These are phyloP conservation scores for Vachellia pachyceras DNA, from an alignment of 306 rosid genomes.

Conservation along the genomic window DNA sequence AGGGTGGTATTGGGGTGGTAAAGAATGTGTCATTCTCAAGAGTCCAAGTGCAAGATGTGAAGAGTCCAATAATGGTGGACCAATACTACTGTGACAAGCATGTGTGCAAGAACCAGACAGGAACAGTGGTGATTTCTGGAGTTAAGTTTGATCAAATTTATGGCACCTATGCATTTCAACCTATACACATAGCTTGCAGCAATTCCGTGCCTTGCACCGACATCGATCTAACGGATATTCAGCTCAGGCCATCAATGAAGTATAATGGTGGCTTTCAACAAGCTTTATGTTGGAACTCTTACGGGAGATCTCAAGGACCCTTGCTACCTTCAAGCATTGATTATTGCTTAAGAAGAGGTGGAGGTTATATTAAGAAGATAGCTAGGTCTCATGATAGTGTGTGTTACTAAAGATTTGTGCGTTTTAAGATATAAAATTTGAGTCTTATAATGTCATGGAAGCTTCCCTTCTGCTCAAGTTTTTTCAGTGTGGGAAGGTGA, in stretches of 20 bases:
- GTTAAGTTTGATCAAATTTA: slow-evolving; percentile 62
- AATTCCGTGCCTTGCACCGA: slow-evolving; percentile 76
- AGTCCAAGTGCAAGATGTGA: slow-evolving; percentile 71
- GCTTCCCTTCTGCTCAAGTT: too few species aligned
- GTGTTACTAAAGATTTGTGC: slow-evolving; percentile 37
- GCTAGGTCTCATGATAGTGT: slow-evolving; percentile 67
- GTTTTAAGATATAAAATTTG: neutral
- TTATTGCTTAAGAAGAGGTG: slow-evolving; percentile 75
- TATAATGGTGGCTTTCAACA: slow-evolving; percentile 46
- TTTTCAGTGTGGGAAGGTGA: too few species aligned
- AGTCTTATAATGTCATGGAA: too few species aligned
- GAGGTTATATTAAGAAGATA: slow-evolving; percentile 53
- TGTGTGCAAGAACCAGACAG: slow-evolving; percentile 77
- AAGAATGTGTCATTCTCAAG: slow-evolving; percentile 87
- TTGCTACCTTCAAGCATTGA: slow-evolving; percentile 74
- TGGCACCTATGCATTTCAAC: slow-evolving; percentile 68
- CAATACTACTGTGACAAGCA: slow-evolving; percentile 87
- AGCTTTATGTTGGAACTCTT: slow-evolving; percentile 72
- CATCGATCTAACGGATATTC: slow-evolving; percentile 68
- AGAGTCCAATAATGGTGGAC: slow-evolving; percentile 76
- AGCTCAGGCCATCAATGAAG: slow-evolving; percentile 58
- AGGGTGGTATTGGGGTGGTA: slow-evolving; percentile 96
- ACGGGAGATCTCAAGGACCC: slow-evolving; percentile 74
- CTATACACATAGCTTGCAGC: slow-evolving; percentile 85
- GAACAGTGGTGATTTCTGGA: slow-evolving; percentile 64